Evolutionary conservation across 768 basidiomycete genomes (phyloP).

Genomic region (Boletus vermiculosoides): DNA sequence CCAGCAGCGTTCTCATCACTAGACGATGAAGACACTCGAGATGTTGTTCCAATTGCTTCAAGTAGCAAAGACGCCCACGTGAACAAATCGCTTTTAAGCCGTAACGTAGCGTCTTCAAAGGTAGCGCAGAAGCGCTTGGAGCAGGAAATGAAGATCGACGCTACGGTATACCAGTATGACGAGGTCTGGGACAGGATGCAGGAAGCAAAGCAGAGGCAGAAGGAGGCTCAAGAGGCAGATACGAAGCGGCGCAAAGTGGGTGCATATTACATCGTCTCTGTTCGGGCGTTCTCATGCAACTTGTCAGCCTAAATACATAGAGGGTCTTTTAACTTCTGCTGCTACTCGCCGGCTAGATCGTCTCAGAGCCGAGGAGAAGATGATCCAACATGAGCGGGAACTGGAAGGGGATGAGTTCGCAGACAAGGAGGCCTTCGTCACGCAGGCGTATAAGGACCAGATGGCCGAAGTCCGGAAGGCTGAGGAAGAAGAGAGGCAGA

Average conservation of each 20-base stretch:
- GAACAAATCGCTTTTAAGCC: constrained; percentile 57
- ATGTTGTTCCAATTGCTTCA: constrained; percentile 47
- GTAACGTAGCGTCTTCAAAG: constrained; percentile 60
- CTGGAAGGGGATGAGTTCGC: constrained; percentile 89
- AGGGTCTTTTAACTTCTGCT: constrained; percentile 72
- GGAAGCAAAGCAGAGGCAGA: constrained; percentile 71
- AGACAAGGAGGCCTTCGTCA: constrained; percentile 97
- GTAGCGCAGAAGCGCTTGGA: constrained; percentile 72
- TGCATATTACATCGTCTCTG: constrained; percentile 2
- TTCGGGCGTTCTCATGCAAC: constrained; percentile 11
- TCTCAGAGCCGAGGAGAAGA: constrained; percentile 94
- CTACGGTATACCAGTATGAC: constrained; percentile 91
- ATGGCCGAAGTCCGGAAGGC: constrained; percentile 88
- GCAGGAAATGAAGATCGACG: constrained; percentile 74
- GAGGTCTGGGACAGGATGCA: constrained; percentile 97
- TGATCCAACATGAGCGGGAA: constrained; percentile 92
- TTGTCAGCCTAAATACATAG: constrained; percentile 88
- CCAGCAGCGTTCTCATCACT: constrained; percentile 62
- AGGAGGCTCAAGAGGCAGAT: constrained; percentile 75
- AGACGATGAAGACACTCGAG: constrained; percentile 59
- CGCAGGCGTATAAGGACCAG: constrained; percentile 95
- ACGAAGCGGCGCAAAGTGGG: constrained; percentile 74
- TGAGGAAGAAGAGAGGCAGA: constrained; percentile 87
- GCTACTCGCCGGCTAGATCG: constrained; percentile 87
- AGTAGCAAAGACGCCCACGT: constrained; percentile 40